Evolutionary conservation across 2,329 filamentous ascomycete genomes (phyloP), one percentile per base, ranked within the genome.

Genomic region (Pseudogymnoascus sp.): DNA sequence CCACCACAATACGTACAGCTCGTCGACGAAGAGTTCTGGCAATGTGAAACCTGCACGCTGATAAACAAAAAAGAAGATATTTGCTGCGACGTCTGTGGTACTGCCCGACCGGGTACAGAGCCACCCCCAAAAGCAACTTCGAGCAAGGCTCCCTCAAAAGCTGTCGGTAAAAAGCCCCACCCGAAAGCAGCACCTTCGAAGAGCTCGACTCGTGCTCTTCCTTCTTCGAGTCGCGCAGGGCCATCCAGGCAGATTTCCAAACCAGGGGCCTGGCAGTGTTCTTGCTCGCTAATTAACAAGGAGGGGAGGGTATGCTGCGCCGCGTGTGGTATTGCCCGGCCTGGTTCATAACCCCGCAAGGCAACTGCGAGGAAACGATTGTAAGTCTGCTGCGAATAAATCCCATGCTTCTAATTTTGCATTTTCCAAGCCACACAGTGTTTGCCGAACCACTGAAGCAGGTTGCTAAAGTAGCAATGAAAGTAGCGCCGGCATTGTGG

Each of bases 41-140:
- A 79, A 23, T 88, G 85, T 69, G 77, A 80, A 10, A 78, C 81
- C 65, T 88, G 85, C 73, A 88, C 85, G 0, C 80, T 87, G 38
- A 78, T 83, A 65, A 88, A 88, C 65, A 81, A 83, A 1, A 69
- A 82, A n/a, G 79, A 79, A 26, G 85, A 80, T 67, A 78, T 87
- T 10, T 79, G 79, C 50, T 88, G 85, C 72, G 85, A 85, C 64
- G 85, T 80, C 2, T 88, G 85, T 35, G 62, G n/a, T n/a, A 33
- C 50, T 5, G 28, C 50, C 3, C 26, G 50, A 1, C 28, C 50
- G 50, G 50, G 50, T 57, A 57, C 50, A 19, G 50, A 57, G 21
- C 50, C 28, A 3, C n/a, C 28, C 10, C 26, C 28, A 11, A 57
- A 33, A 33, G n/a, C 50, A 8, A 21, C 1, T 33, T 13, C 26